phyloP scores from a whole-genome alignment of 345 rosid genomes.

The rapeseed (Brassica napus) region DNA sequence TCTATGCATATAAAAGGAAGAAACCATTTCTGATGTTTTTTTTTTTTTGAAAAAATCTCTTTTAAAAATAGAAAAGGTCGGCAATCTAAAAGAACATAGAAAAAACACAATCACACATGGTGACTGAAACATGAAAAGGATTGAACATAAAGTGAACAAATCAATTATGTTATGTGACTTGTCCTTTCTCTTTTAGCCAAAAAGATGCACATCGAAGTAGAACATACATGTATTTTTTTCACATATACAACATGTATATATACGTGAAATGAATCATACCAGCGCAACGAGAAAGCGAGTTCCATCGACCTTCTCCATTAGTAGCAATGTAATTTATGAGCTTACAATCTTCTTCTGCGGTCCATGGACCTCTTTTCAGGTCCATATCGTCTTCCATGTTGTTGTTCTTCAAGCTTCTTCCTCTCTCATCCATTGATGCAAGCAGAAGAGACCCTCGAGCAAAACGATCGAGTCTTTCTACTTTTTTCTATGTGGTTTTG shows the following conservation, averaged over 20 bases:
- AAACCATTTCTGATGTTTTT: conserved; percentile 6
- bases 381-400: conserved; percentile 57
- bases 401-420: conserved; percentile 38
- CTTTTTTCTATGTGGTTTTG: conserved; percentile 20
- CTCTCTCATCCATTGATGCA: conserved; percentile 54
- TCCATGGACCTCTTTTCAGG: conserved; percentile 89
- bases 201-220: background rate
- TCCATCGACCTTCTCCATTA: conserved; percentile 98
- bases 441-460: conserved; percentile 36
- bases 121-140: conserved; percentile 41
- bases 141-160: conserved; percentile 36
- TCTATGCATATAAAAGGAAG: conserved; percentile 18
- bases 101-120: conserved; percentile 42
- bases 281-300: conserved; percentile 76
- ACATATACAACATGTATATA: background rate
- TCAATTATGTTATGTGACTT: conserved; percentile 40
- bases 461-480: conserved; percentile 21
- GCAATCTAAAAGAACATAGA: conserved; percentile 14
- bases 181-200: conserved; percentile 27
- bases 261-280: conserved; percentile 46
- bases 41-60: background rate
- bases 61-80: conserved; percentile 8
- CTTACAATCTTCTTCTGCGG: conserved; percentile 79
- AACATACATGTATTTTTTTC: background rate
- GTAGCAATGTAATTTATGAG: conserved; percentile 76